phyloP scores from a whole-genome alignment of 2,329 filamentous ascomycete genomes.

The Neurospora sp. region DNA sequence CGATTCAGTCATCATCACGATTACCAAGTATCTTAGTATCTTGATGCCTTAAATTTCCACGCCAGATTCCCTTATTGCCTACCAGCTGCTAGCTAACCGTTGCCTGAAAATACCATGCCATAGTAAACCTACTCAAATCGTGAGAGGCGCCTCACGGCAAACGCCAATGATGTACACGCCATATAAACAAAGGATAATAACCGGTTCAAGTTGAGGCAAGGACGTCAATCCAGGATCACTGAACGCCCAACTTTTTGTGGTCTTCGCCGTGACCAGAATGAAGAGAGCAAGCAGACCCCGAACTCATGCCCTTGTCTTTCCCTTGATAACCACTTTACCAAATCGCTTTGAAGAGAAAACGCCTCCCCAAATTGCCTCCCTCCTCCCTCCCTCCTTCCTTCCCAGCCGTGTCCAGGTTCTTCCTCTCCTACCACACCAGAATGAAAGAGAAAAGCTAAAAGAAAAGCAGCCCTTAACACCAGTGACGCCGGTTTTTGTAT shows the following conservation, averaged over 20 bases:
- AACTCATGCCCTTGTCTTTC: background rate
- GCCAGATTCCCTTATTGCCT: background rate
- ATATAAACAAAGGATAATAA: background rate
- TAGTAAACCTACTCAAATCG: background rate
- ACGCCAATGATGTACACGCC: background rate
- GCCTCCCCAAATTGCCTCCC: background rate
- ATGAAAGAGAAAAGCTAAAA: slow-evolving; percentile 11
- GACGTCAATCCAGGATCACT: background rate
- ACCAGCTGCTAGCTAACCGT: background rate
- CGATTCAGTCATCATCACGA: background rate
- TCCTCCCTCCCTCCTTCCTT: background rate
- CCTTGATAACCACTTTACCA: background rate
- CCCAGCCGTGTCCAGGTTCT: background rate
- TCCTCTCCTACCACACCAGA: background rate
- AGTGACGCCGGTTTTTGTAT: slow-evolving; percentile 35
- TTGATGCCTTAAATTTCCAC: background rate
- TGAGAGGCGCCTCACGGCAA: background rate
- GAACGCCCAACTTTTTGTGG: background rate
- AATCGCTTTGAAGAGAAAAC: background rate
- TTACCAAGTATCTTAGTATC: background rate
- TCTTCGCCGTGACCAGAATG: background rate
- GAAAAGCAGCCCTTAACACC: slow-evolving; percentile 20
- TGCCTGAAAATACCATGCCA: background rate
- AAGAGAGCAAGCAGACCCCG: background rate
- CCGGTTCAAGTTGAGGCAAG: background rate